Conservation (phyloP, 1,139 yeast species). For the Debaryomyces fabryi region DNA sequence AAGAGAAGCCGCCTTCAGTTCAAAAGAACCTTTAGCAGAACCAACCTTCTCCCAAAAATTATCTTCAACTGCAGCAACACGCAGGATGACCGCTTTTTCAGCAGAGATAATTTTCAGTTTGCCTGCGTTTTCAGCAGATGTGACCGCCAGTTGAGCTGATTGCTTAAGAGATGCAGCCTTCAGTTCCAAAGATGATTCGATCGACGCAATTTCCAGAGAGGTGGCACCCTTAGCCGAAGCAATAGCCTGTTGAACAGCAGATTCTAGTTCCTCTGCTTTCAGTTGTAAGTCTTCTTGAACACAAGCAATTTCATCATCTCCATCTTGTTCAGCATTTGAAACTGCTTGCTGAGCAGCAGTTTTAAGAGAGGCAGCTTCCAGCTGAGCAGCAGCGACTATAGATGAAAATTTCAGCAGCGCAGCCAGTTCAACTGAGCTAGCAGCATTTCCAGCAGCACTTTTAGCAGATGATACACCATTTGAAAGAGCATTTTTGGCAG, state of each 20-base stretch:
- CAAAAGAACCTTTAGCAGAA: background rate
- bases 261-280: background rate
- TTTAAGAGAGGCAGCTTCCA: background rate
- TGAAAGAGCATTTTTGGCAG: background rate
- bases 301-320: background rate
- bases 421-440: background rate
- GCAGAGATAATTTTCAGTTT: background rate
- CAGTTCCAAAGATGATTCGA: background rate
- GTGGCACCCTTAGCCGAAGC: background rate
- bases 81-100: background rate
- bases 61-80: background rate
- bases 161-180: background rate
- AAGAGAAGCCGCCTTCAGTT: background rate
- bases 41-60: background rate
- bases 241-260: background rate
- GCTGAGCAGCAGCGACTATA: background rate
- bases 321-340: background rate
- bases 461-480: background rate
- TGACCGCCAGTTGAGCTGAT: background rate
- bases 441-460: background rate
- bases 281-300: background rate
- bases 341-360: background rate
- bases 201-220: conserved; percentile 2
- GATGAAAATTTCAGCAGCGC: background rate
- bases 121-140: background rate